phyloP scores from a whole-genome alignment of 305 asterid species.

The Solanum hybrid region DNA sequence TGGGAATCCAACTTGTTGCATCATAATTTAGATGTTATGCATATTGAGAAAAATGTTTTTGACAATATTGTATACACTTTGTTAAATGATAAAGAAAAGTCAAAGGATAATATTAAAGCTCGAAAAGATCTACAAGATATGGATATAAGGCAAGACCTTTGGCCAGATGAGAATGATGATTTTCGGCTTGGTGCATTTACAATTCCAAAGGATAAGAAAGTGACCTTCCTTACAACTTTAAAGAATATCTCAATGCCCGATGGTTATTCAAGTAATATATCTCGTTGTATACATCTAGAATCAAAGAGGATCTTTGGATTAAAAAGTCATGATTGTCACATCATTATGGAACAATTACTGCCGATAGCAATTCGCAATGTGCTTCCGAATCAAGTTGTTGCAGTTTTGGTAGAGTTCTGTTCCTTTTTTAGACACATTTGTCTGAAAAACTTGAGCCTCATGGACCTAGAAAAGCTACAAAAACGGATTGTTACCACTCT shows the following conservation, averaged over 20 bases:
- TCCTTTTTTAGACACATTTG: neutral
- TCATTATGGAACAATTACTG: neutral
- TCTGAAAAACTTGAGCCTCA: neutral
- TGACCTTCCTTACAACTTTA: neutral
- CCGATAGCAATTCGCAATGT: neutral
- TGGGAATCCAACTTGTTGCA: too few relatives aligned
- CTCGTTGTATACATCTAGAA: neutral
- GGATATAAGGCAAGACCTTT: neutral
- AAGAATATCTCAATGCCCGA: neutral
- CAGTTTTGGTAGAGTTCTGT: neutral
- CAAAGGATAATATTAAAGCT: neutral
- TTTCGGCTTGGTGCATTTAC: neutral
- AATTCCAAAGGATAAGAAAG: neutral
- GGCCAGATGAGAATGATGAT: neutral
- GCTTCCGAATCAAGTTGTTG: neutral
- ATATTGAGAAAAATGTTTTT: too few relatives aligned
- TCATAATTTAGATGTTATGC: too few relatives aligned
- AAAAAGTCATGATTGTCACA: neutral
- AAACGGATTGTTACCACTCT: neutral
- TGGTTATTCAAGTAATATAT: neutral
- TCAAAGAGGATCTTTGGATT: too few relatives aligned
- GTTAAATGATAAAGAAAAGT: too few relatives aligned
- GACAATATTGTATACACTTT: too few relatives aligned
- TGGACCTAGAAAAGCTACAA: neutral
- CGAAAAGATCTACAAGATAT: neutral